Evolutionary conservation across 495 filamentous ascomycete species (phyloP), one percentile per base, ranked within the genome.

Genomic region (Elasticomyces elasticus): DNA sequence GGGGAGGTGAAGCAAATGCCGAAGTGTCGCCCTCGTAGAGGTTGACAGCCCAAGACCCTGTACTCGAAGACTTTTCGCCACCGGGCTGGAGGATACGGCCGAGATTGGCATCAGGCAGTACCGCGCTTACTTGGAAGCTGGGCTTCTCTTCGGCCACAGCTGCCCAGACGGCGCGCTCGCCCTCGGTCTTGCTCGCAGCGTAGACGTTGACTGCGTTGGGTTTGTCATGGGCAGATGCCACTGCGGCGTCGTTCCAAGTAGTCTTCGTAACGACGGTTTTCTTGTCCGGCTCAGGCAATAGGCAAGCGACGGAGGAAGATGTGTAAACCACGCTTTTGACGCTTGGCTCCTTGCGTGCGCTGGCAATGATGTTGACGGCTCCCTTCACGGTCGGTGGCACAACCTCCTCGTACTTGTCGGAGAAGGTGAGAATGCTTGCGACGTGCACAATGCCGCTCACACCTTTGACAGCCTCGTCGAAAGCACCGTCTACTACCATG

Each of bases 271-370:
- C 64, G 20, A 27, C 30, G 42, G 66, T 62, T 7, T 56, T 47
- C 17, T 64, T 52, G 42, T 67, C 64, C 13, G 61, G 56, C 37
- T 54, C 58, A 0, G 69, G 67, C 23, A 62, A 41, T 20, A 61
- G 47, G 12, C 71, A 66, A 0, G 79, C 72, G 0, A 58, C 59
- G 1, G 71, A 74, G 0, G 75, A 80, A 15, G 74, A 78, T 1
- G 73, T 77, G 50, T 70, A 67, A 2, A 82, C 79, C 31, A 82
- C 66, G 1, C 73, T 63, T 54, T 75, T 74, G 15, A 83, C 66
- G 3, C 64, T 62, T 0, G 69, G 63, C 20, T 73, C 62, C 27
- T 66, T 66, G 0, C 68, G 58, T 0, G 81, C 79, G 10, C 72
- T 64, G 20, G 67, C 62, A 2, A 81, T 62, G 10, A 72, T 51